Evolutionary conservation across 352 stramenopile species (phyloP), one percentile per base, ranked within the genome.

Genomic region (Globisporangium canariense): DNA sequence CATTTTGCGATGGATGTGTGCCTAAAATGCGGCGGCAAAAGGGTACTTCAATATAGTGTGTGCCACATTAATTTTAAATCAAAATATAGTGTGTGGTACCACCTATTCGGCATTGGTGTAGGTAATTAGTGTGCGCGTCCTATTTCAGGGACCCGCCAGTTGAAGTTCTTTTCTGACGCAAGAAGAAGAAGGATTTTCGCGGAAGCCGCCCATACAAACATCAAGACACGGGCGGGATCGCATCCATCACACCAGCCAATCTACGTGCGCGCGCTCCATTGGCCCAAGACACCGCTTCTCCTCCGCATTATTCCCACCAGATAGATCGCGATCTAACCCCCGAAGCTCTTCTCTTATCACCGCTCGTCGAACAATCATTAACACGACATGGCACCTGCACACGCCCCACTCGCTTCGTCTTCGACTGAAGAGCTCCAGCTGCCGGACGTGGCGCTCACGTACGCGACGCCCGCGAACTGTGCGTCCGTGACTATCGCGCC

Each of bases 361-460:
- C 25, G 20, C 20, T 16, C 22, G 11, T 18, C 32, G 7, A 11
- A 45, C 16, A 25, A 34, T 49, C 32, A 28, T 28, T 16, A 28
- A 20, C 22, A 28, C 8, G 40, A 5, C 13, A 59, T 60, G n/a
- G 22, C 36, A 8, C 36, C 20, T 30, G 13, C 40, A 5, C 55
- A 38, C 40, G 34, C 38, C n/a, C 55, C 40, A 38, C 55, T 32
- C n/a, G 30, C 40, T 4, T 36, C 20, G 7, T 28, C 40, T 6
- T 54, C 49, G 7, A 3, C 10, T 3, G 50, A 56, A 1, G 50
- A 40, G 25, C 50, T 56, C 14, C 16, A 38, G 34, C 46, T 41
- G 20, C 47, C 58, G 32, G 53, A 68, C 45, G 65, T 66, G 45
- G 64, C 65, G 49, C 64, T 77, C 22, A 69, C 67, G 57, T 77